Percentiles rank a stretch among this genome's conserved stretches.
Evolutionary conservation across 805 yeast species (phyloP).

Genomic region (Wickerhamomyces chambardii): DNA sequence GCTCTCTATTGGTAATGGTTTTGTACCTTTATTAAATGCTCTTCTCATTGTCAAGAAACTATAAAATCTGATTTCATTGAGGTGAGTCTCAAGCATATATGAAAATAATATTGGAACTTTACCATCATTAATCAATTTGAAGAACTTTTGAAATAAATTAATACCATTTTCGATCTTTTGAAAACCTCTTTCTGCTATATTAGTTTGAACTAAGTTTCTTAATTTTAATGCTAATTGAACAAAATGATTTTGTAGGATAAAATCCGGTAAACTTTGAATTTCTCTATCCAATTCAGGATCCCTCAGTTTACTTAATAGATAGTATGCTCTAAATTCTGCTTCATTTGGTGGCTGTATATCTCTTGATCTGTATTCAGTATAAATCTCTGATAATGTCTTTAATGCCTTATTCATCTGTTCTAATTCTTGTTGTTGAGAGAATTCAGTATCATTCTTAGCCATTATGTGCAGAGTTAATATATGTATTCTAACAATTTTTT

Average conservation of each 20-base stretch:
- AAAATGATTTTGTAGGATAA: constrained; percentile 39
- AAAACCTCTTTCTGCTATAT: constrained; percentile 43
- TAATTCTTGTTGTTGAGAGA: constrained; percentile 89
- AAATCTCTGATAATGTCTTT: constrained; percentile 82
- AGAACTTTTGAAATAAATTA: constrained; percentile 56
- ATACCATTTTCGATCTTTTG: constrained; percentile 46
- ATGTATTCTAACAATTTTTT: constrained; percentile 84
- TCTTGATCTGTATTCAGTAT: constrained; percentile 64
- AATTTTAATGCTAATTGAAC: constrained; percentile 69
- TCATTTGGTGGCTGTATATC: constrained; percentile 74
- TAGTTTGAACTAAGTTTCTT: constrained; percentile 56
- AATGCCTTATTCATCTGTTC: constrained; percentile 91
- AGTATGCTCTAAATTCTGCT: constrained; percentile 89
- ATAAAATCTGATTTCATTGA: constrained; percentile 69
- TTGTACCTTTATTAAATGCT: constrained; percentile 62
- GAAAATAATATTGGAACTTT: constrained; percentile 58
- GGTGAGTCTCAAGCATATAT: constrained; percentile 70
- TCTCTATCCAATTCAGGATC: constrained; percentile 82
- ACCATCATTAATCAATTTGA: constrained; percentile 40
- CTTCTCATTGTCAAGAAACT: constrained; percentile 61
- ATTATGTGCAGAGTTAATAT: constrained; percentile 73
- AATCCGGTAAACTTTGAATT: constrained; percentile 55
- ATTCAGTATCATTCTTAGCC: constrained; percentile 67
- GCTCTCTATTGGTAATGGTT: constrained; percentile 44
- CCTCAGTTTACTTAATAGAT: constrained; percentile 65